Evolutionary conservation across 164 flowering plant species (phyloP).

Genomic region (Vitis rupestris): DNA sequence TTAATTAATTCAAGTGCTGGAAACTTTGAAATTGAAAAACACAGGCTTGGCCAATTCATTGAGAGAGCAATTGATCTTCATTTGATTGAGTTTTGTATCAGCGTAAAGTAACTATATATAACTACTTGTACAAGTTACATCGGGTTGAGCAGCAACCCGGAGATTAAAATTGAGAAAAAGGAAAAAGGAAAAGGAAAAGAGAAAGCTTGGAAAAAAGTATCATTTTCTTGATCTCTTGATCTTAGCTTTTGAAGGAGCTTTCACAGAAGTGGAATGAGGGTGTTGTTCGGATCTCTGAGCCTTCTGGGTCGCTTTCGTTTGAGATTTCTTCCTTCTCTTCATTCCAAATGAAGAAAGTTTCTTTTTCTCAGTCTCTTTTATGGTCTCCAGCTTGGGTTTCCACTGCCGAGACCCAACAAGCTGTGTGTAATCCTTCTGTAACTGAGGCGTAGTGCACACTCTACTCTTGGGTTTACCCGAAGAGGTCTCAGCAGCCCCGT

Average conservation of each 20-base stretch:
- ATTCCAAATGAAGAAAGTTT: constrained; percentile 13
- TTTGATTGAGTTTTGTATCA: too few species aligned
- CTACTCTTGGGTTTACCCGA: neutral
- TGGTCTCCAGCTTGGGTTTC: constrained; percentile 67
- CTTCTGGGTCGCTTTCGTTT: neutral
- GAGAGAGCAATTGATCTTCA: too few species aligned
- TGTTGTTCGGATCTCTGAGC: neutral
- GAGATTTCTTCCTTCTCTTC: constrained; percentile 17
- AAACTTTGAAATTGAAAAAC: too few species aligned
- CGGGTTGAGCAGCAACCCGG: too few species aligned
- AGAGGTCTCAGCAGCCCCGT: neutral
- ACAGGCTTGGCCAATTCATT: too few species aligned
- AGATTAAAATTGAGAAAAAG: too few species aligned
- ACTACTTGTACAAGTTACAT: too few species aligned
- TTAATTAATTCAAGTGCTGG: too few species aligned
- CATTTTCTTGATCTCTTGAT: constrained; percentile 1
- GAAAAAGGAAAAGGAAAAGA: too few species aligned
- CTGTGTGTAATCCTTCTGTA: constrained; percentile 54
- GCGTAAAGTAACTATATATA: too few species aligned
- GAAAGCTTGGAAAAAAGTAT: neutral
- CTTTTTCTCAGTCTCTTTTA: constrained; percentile 33
- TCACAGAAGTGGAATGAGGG: neutral
- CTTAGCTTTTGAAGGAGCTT: neutral
- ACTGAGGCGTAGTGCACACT: constrained; percentile 52
- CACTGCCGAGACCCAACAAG: constrained; percentile 48